Evolutionary conservation across 1,284 basidiomycete genomes (phyloP).

Genomic region (Trametes versicolor): DNA sequence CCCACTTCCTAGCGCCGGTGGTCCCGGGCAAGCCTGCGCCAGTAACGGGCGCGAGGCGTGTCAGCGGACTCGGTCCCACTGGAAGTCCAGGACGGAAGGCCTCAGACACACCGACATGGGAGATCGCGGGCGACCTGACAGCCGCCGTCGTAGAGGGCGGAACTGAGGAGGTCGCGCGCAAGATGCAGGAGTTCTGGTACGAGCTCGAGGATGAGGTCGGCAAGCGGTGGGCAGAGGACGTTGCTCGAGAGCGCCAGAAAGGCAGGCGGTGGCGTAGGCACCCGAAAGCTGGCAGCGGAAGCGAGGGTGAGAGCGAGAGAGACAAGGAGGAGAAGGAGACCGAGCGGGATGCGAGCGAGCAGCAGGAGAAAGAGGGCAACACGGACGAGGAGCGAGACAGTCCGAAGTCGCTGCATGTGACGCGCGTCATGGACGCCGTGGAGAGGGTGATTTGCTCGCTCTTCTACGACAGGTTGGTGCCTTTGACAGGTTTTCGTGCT

Average conservation of each 20-base stretch:
- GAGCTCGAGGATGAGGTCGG: constrained; percentile 64
- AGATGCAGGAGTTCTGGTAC: constrained; percentile 82
- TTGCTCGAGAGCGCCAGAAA: constrained; percentile 30
- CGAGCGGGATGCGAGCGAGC: constrained; percentile 34
- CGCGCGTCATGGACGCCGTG: constrained; percentile 73
- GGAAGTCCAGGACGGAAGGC: constrained; percentile 43
- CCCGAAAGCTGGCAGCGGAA: constrained; percentile 30
- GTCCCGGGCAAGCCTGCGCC: constrained; percentile 9
- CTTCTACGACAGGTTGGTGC: constrained; percentile 61
- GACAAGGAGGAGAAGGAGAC: constrained; percentile 39
- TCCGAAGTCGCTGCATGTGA: constrained; percentile 54
- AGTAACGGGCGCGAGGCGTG: constrained; percentile 12
- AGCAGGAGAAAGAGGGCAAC: constrained; percentile 42
- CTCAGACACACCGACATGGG: constrained; percentile 42
- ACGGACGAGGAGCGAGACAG: constrained; percentile 40
- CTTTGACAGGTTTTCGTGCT: not conserved
- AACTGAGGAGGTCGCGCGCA: constrained; percentile 61
- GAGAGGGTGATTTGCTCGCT: constrained; percentile 75
- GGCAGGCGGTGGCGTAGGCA: constrained; percentile 38
- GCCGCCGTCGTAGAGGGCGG: constrained; percentile 29
- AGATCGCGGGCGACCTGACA: constrained; percentile 44
- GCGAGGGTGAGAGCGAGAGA: constrained; percentile 38
- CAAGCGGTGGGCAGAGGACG: constrained; percentile 38
- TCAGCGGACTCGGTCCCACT: constrained; percentile 57
- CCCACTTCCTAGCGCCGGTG: constrained; percentile 43